Percentiles rank a stretch among this genome's conserved stretches.
Evolutionary conservation across 2,329 filamentous ascomycete genomes (phyloP).

Genomic region (Colletotrichum graminicola): DNA sequence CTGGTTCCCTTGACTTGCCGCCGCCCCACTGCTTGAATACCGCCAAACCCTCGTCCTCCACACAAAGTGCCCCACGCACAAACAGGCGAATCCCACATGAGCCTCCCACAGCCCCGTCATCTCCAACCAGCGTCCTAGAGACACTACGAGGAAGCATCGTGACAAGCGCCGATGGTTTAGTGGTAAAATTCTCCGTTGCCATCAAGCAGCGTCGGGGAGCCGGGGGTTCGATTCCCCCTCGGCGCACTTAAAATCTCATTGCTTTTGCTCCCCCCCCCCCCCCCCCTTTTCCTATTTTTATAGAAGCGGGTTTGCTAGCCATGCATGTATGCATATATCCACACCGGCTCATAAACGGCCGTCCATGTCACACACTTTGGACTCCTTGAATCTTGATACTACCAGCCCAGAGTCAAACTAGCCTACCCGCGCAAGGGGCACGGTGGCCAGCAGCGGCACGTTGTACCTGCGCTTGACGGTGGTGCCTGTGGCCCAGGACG

Average conservation of each 20-base stretch:
- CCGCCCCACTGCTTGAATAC: background rate
- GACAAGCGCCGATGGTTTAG: slow-evolving; percentile 20
- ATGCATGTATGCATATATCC: background rate
- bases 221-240: slow-evolving; percentile 30
- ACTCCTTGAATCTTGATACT: background rate
- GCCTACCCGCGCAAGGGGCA: background rate
- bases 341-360: background rate
- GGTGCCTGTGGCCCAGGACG: slow-evolving; percentile 37
- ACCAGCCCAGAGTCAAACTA: background rate
- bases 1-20: background rate
- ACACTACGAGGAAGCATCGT: background rate
- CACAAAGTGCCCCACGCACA: background rate
- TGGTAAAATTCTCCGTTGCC: slow-evolving; percentile 31
- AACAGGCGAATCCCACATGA: background rate
- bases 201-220: slow-evolving; percentile 27
- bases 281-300: background rate
- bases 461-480: background rate
- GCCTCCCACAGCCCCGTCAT: background rate
- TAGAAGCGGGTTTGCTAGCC: background rate
- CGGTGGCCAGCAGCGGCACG: background rate
- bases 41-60: background rate
- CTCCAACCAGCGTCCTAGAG: background rate
- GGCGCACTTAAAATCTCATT: background rate
- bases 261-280: too few species aligned
- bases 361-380: background rate